Evolutionary conservation across 2,329 filamentous ascomycete species (phyloP).

Genomic region (Claviceps spartinae): DNA sequence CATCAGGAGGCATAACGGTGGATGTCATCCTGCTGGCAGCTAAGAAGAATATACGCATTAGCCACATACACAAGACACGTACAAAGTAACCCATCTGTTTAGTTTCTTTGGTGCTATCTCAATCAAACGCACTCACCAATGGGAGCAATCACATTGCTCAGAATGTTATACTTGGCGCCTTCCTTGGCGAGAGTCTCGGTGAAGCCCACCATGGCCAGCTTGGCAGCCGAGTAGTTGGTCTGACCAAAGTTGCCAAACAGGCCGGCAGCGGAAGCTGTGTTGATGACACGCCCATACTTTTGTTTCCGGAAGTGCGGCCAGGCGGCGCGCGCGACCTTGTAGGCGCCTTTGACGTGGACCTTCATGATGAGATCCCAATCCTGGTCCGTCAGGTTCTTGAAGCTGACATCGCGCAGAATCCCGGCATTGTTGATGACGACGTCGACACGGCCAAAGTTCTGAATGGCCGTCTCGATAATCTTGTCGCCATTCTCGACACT

Average conservation of each 20-base stretch:
- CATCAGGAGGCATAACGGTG: conserved; percentile 89
- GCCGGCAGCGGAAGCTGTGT: conserved; percentile 90
- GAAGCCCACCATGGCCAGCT: conserved; percentile 90
- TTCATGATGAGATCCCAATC: conserved; percentile 94
- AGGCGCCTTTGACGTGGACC: conserved; percentile 85
- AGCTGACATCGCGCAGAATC: conserved; percentile 87
- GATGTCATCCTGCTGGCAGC: conserved; percentile 92
- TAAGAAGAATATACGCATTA: conserved; percentile 13
- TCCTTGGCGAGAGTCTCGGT: conserved; percentile 97
- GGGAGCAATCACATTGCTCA: conserved; percentile 87
- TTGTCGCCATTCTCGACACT: conserved; percentile 82
- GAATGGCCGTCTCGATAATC: conserved; percentile 82
- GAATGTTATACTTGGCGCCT: conserved; percentile 94
- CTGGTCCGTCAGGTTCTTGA: conserved; percentile 96
- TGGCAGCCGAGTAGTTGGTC: conserved; percentile 93
- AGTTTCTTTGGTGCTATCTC: too few relatives aligned
- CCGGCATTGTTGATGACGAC: conserved; percentile 96
- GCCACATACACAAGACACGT: neutral
- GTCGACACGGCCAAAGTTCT: conserved; percentile 75
- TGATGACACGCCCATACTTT: conserved; percentile 94
- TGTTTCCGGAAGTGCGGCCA: conserved; percentile 98
- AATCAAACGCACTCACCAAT: conserved; percentile 35
- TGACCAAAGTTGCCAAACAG: conserved; percentile 94
- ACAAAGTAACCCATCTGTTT: too few relatives aligned
- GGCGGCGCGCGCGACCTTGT: conserved; percentile 87